phyloP scores from a whole-genome alignment of 495 filamentous ascomycete genomes.

The Penicillium arizonense region DNA sequence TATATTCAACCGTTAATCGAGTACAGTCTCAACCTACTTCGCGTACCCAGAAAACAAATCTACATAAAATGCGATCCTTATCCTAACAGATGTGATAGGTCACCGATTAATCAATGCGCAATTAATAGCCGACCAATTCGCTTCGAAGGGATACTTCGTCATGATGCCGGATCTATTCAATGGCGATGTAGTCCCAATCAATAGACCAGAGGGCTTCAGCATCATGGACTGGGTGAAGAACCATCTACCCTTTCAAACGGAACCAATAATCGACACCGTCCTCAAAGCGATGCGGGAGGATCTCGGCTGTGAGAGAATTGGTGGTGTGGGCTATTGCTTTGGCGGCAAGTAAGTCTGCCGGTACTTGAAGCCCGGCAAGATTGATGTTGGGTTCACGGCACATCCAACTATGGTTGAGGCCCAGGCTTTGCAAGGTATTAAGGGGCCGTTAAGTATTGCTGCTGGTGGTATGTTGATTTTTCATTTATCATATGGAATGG shows the following conservation, averaged over 20 bases:
- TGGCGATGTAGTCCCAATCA: conserved; percentile 27
- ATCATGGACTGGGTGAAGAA: conserved; percentile 26
- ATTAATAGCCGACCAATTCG: conserved; percentile 66
- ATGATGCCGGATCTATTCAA: conserved; percentile 56
- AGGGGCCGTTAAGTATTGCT: conserved; percentile 66
- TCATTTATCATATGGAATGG: background rate
- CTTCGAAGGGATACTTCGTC: conserved; percentile 71
- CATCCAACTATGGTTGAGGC: conserved; percentile 71
- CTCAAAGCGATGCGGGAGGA: conserved; percentile 52
- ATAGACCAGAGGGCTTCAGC: conserved; percentile 26
- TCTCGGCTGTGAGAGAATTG: conserved; percentile 61
- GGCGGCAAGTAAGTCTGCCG: conserved; percentile 55
- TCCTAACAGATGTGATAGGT: conserved; percentile 32
- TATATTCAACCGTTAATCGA: background rate
- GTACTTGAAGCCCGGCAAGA: conserved; percentile 16
- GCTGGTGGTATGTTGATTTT: conserved; percentile 50
- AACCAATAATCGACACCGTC: conserved; percentile 56
- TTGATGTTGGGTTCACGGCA: conserved; percentile 57
- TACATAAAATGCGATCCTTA: conserved; percentile 24
- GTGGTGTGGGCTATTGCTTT: conserved; percentile 74
- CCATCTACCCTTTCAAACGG: conserved; percentile 52
- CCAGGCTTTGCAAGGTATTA: conserved; percentile 64
- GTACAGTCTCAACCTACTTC: conserved; percentile 22
- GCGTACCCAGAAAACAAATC: conserved; percentile 24
- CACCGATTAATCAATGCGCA: conserved; percentile 28